Conservation (phyloP, 2,329 filamentous ascomycete genomes). For the Neoarthrinium moseri region DNA sequence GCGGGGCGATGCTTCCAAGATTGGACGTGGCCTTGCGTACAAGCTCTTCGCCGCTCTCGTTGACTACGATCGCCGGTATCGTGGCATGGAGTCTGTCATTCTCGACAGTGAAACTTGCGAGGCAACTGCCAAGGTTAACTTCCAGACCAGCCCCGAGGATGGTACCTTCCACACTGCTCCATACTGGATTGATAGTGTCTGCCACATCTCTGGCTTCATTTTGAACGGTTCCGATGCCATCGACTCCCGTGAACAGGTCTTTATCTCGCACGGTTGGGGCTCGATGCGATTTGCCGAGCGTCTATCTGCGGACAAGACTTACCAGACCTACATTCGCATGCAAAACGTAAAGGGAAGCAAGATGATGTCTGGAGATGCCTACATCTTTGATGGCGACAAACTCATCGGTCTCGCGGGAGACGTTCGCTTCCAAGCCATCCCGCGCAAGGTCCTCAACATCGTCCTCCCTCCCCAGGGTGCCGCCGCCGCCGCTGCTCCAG, state of each 20-base stretch:
- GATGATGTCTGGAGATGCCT: slow-evolving; percentile 53
- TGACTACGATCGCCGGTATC: slow-evolving; percentile 53
- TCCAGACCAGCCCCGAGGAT: slow-evolving; percentile 46
- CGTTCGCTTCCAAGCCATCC: slow-evolving; percentile 66
- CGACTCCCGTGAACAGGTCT: slow-evolving; percentile 53
- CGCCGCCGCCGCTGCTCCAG: slow-evolving; percentile 33
- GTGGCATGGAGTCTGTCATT: slow-evolving; percentile 59
- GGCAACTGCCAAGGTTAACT: slow-evolving; percentile 50
- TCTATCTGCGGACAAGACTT: slow-evolving; percentile 42
- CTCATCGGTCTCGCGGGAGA: slow-evolving; percentile 50
- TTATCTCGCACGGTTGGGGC: slow-evolving; percentile 60
- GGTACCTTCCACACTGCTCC: slow-evolving; percentile 56
- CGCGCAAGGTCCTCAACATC: slow-evolving; percentile 64
- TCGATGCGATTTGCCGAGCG: slow-evolving; percentile 50
- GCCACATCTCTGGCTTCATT: slow-evolving; percentile 61
- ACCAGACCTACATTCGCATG: slow-evolving; percentile 59
- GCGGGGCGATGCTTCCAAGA: slow-evolving; percentile 67
- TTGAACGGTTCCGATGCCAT: slow-evolving; percentile 58
- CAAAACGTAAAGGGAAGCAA: slow-evolving; percentile 50
- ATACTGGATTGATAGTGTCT: slow-evolving; percentile 58
- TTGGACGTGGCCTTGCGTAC: slow-evolving; percentile 75
- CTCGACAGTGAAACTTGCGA: slow-evolving; percentile 51
- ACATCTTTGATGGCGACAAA: slow-evolving; percentile 51
- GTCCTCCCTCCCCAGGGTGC: slow-evolving; percentile 62
- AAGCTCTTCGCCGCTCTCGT: slow-evolving; percentile 62